Conservation (phyloP, 352 stramenopile genomes). For the Phytophthora pistaciae region DNA sequence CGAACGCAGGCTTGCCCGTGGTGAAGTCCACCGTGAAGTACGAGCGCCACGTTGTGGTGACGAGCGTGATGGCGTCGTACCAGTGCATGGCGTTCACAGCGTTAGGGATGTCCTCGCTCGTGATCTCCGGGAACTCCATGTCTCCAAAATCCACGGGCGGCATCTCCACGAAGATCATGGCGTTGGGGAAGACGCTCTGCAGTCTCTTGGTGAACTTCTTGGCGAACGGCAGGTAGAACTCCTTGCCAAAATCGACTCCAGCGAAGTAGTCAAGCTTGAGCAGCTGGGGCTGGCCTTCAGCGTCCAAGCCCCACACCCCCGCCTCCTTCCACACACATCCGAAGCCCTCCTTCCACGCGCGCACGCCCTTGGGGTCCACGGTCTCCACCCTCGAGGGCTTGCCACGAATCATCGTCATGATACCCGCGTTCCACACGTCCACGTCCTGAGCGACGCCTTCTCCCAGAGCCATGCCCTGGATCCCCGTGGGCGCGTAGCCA, state of each 20-base stretch:
- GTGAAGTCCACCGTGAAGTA: constrained; percentile 76
- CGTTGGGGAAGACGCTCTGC: constrained; percentile 55
- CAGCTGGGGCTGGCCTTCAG: constrained; percentile 44
- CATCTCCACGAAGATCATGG: constrained; percentile 84
- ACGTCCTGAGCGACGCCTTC: constrained; percentile 65
- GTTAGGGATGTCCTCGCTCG: constrained; percentile 49
- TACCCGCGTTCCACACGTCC: constrained; percentile 65
- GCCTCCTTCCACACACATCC: constrained; percentile 81
- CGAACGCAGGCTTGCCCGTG: constrained; percentile 68
- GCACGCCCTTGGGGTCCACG: constrained; percentile 56
- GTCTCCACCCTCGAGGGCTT: constrained; percentile 46
- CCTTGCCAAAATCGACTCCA: constrained; percentile 65
- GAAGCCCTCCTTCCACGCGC: constrained; percentile 69
- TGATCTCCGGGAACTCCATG: constrained; percentile 66
- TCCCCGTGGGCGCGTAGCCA: constrained; percentile 68
- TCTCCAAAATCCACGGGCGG: constrained; percentile 68
- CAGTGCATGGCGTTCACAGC: constrained; percentile 90
- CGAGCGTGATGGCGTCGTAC: constrained; percentile 90
- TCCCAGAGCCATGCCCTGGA: constrained; percentile 81
- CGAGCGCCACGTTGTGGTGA: constrained; percentile 68
- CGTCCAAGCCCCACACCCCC: constrained; percentile 67
- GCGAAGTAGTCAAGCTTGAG: constrained; percentile 74
- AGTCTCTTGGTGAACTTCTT: constrained; percentile 57
- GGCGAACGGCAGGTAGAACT: constrained; percentile 84
- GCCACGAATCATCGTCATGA: constrained; percentile 65